Base-by-base conservation (phyloP, 2,329 filamentous ascomycete species). In the Venturia oleaginea region DNA sequence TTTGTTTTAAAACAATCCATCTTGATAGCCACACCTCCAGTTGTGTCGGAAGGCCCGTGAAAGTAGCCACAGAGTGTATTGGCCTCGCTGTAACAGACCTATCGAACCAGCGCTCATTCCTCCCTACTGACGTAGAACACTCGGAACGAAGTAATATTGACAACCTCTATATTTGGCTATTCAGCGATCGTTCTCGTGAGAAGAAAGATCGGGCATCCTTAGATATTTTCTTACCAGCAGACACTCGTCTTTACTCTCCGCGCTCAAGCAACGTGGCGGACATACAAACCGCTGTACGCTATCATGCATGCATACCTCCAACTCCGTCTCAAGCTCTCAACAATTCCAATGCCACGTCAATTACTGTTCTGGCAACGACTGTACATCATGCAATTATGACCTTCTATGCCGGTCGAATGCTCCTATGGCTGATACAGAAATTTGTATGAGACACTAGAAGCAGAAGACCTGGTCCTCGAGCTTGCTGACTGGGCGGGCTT, bases 401-500 rank as follows among this genome's bases (percentile, higher is more conserved):
- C 27, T 54, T 30, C 15, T 30, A 15, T 54, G 48, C 48, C 19
- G 15, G 11, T 15, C 10, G 13, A 30, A 54, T 1, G 30, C 19
- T 54, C 48, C 22, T 30, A 54, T 27, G 10, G 2, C 2, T 54
- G 48, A 54, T 2, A 15, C 24, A 15, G 22, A 30, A 54, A 27
- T 15, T 6, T 8, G 17, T 22, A 10, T 4, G 19, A n/a, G 27
- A 54, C 34, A 61, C 78, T 89, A 92, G 79, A 99, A 99, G 74
- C 91, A 92, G 81, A 99, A 99, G 70, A 99, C 91, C 78, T 97
- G 94, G 77, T 99, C 94, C 75, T 93, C 90, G 63, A 97, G 86
- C 85, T 97, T 97, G 86, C 92, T 97, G 72, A 97, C 92, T 55
- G 93, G 91, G 67, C 87, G 86, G 51, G 94, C 90, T 84, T 97